These are phyloP conservation scores for Glomus cerebriforme DNA, from an alignment of 192 early-diverging fungal species.

Conservation along the genomic window DNA sequence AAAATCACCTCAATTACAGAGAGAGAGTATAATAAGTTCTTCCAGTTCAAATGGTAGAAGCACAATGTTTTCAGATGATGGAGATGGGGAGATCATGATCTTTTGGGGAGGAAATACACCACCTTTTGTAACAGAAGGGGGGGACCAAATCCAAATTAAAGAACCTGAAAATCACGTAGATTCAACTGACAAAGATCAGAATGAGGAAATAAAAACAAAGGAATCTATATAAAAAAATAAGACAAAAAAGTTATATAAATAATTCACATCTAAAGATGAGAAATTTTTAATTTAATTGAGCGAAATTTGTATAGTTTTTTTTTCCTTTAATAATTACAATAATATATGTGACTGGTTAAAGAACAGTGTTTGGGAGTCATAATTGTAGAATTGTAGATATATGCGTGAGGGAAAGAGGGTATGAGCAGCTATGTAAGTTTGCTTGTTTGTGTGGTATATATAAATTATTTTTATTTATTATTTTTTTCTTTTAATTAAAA, in stretches of 20 bases:
- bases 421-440: not conserved
- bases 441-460: too few relatives aligned
- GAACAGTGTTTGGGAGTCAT: not conserved
- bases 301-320: not conserved
- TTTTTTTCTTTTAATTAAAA: not conserved
- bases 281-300: not conserved
- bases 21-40: constrained; percentile 25
- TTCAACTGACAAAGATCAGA: not conserved
- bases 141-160: not conserved
- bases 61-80: constrained; percentile 28
- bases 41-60: constrained; percentile 19
- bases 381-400: not conserved
- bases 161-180: not conserved
- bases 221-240: not conserved
- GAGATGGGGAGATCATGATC: constrained; percentile 32
- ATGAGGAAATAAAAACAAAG: not conserved
- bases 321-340: not conserved
- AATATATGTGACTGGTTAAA: not conserved
- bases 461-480: not conserved
- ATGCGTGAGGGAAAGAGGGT: not conserved
- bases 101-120: constrained; percentile 27
- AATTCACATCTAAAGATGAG: not conserved
- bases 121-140: not conserved
- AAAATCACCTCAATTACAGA: constrained; percentile 5
- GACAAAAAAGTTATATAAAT: not conserved